Base-by-base conservation (phyloP, 78 protist genomes). In the Dictyostelium intermedium region DNA sequence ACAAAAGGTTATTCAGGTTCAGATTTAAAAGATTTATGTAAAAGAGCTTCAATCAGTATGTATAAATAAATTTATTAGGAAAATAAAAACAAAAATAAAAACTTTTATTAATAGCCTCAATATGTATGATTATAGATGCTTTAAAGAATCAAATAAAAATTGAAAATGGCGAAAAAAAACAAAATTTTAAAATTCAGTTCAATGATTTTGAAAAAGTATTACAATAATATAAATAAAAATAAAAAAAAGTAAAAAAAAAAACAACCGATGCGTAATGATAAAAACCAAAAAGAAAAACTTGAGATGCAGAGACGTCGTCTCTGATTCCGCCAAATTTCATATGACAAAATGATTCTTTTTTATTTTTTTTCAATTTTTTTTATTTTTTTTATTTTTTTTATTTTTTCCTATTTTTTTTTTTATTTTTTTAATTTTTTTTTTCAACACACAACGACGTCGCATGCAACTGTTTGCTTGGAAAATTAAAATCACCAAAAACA, bases 1-100 rank as follows among this genome's bases (percentile, higher is more conserved):
- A 99, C 99, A 6, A 73, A 84, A 34, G 99, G 99, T 25, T 99
- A 89, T 98, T 96, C 99, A 27, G 99, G 99, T 53, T 99, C 99
- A 41, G 99, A 99, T 63, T 70, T 99, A 30, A 92, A 99, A 39
- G 99, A 96, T 76, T 97, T 99, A 92, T 70, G 77, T 70, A 70
- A 70, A 70, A 32, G 7, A 8, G 77, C 77, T 14, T 70, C 41
- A 32, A 70, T 27, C 13, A 5, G 77, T 70, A 70, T 30, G 77
- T 70, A 30, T 5, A 0, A 70, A 11, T 5, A n/a, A n/a, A 66
- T 27, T 7, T 25, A 6, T 60, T 23, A 23, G 1, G 23, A 23
- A 60, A 20, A 60, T 20, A 23, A 45, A 45, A 9, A 45, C 8
- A 45, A 45, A 45, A 41, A 41, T 41, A 41, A 41, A 41, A 41